Base-by-base conservation (phyloP, 2,329 filamentous ascomycete genomes). In the Phyllosticta citribraziliensis region DNA sequence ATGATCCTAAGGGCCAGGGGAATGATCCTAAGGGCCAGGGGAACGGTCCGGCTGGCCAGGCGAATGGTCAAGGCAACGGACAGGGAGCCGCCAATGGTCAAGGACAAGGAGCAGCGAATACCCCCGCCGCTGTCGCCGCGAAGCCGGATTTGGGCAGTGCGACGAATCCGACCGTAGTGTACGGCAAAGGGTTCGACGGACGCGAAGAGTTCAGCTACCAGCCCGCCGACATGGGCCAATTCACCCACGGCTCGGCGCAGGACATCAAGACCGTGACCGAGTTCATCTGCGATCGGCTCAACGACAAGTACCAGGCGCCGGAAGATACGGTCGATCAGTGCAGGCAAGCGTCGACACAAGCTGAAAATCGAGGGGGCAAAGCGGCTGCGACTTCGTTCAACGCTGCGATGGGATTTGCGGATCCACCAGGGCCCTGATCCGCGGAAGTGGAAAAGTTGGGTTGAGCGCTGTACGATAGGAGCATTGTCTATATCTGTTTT, bases 221-320 rank as follows among this genome's bases (percentile, higher is more conserved):
- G 65, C 72, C 78, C 47, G 69, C 68, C 10, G 74, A 80, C 68
- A 66, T 73, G 67, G 60, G 64, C 35, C 70, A 67, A 67, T 84
- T 83, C 73, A 75, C 73, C 69, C 82, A 83, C 70, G 80, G 80
- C 58, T 81, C 79, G 3, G 80, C 80, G 8, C 68, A 75, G 51
- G 76, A 76, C 66, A 79, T 81, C 66, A 72, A 68, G 52, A 71
- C 81, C 66, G 77, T 82, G 65, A 72, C 79, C 14, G 65, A 72
- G 54, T 82, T 82, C 66, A 79, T 80, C 68, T 80, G 78, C 69
- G 67, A 72, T 51, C 76, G 77, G 60, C 68, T 80, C 20, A 62
- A 67, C 33, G 73, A 63, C 62, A 66, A 66, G 61, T 72, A 69
- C 63, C 56, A 66, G 10, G 67, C 66, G 5, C 62, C 62, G 47